A percentile compares a stretch with the other conserved stretches of the same genome.
Evolutionary conservation across 331 rosid genomes (phyloP).

Genomic region (Phaseolus coccineus): DNA sequence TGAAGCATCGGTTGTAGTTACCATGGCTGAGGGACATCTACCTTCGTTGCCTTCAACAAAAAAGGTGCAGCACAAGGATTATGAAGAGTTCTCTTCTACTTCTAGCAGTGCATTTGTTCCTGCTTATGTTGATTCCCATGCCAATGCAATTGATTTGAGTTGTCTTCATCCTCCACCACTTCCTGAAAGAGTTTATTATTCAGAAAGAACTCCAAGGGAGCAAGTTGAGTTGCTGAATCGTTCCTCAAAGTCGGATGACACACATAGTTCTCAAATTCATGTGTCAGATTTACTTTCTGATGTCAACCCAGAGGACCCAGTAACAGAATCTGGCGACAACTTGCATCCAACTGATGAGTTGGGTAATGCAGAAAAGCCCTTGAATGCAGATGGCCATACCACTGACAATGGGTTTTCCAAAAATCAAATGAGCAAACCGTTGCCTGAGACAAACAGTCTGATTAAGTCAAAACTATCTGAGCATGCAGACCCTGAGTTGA

Average conservation of each 20-base stretch:
- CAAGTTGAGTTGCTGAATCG: constrained; percentile 77
- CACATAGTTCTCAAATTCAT: constrained; percentile 60
- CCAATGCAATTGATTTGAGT: constrained; percentile 68
- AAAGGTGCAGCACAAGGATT: constrained; percentile 58
- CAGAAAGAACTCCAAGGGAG: constrained; percentile 92
- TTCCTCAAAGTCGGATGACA: constrained; percentile 85
- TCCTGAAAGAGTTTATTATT: constrained; percentile 79
- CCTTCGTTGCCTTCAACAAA: constrained; percentile 53
- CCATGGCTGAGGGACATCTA: constrained; percentile 52
- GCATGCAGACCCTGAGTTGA: constrained; percentile 54
- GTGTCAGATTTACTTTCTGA: constrained; percentile 66
- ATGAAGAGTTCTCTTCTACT: constrained; percentile 61
- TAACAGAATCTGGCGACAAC: constrained; percentile 54
- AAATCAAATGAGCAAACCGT: constrained; percentile 57
- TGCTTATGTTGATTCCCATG: constrained; percentile 58
- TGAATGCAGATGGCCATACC: constrained; percentile 51
- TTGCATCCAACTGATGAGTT: constrained; percentile 57
- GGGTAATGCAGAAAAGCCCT: constrained; percentile 46
- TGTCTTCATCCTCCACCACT: constrained; percentile 68
- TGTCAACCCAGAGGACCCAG: constrained; percentile 49
- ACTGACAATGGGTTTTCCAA: constrained; percentile 61
- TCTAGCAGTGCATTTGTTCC: constrained; percentile 59
- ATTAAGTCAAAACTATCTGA: constrained; percentile 59
- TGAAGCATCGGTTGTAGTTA: constrained; percentile 52
- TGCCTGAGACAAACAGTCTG: constrained; percentile 59